Conservation (phyloP, 345 rosid species). For the Eucalyptus fibrosa region DNA sequence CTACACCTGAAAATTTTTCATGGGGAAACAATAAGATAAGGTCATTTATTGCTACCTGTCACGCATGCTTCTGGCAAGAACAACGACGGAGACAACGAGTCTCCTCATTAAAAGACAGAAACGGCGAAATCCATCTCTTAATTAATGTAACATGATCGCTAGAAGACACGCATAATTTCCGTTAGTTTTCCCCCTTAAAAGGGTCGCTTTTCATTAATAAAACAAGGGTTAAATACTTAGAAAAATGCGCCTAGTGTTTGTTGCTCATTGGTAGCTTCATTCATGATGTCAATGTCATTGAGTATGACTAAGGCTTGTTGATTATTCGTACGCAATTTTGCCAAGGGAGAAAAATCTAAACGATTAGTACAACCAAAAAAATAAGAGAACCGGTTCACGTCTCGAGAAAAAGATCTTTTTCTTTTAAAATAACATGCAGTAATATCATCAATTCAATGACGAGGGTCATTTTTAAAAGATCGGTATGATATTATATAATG, state of each 20-base stretch:
- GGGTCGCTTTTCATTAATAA: too few species aligned
- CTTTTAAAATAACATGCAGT: not conserved
- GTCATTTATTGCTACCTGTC: not conserved
- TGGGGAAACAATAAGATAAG: not conserved
- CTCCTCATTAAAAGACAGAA: not conserved
- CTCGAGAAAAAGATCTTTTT: too few species aligned
- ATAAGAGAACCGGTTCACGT: not conserved
- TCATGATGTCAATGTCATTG: conserved; percentile 10
- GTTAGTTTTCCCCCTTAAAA: too few species aligned
- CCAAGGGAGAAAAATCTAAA: not conserved
- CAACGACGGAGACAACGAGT: not conserved
- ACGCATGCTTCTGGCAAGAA: not conserved
- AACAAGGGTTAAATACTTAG: not conserved
- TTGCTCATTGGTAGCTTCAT: conserved; percentile 4
- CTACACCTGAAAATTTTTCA: not conserved
- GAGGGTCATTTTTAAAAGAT: not conserved
- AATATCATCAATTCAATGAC: not conserved
- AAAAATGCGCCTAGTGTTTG: not conserved
- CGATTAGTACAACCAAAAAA: not conserved
- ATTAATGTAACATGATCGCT: not conserved
- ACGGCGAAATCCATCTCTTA: not conserved
- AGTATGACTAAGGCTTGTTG: not conserved
- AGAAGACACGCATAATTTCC: not conserved
- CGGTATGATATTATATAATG: not conserved
- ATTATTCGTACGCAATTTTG: not conserved